Evolutionary conservation across 352 stramenopile genomes (phyloP).

Genomic region (Pythium aquatile): DNA sequence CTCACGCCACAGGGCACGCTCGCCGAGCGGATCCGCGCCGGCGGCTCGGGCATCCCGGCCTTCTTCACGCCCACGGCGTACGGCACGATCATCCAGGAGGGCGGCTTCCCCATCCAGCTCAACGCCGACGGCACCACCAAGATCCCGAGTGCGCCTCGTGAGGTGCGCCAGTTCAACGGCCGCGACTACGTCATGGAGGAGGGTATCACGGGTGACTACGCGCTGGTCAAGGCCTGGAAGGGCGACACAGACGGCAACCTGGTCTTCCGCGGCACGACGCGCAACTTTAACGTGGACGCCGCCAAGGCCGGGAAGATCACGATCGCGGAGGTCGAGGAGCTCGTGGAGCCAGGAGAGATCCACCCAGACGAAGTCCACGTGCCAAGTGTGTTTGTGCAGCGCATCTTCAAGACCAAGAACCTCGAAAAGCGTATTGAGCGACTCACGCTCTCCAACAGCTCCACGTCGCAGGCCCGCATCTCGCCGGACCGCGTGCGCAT

Average conservation of each 20-base stretch:
- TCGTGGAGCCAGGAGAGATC: slow-evolving; percentile 93
- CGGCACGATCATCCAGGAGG: slow-evolving; percentile 90
- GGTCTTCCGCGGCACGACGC: slow-evolving; percentile 93
- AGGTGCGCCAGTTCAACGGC: slow-evolving; percentile 75
- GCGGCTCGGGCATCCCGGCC: slow-evolving; percentile 93
- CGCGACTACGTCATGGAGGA: slow-evolving; percentile 97
- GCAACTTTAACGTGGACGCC: slow-evolving; percentile 96
- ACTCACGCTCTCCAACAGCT: slow-evolving; percentile 81
- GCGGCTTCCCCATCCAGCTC: slow-evolving; percentile 76
- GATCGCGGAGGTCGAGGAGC: slow-evolving; percentile 94
- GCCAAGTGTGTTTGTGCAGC: slow-evolving; percentile 95
- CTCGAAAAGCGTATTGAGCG: slow-evolving; percentile 95
- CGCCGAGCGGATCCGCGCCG: slow-evolving; percentile 90
- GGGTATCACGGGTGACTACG: slow-evolving; percentile 91
- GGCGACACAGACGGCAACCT: slow-evolving; percentile 96
- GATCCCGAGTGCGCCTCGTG: slow-evolving; percentile 67
- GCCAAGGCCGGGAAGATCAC: slow-evolving; percentile 93
- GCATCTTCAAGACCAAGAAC: slow-evolving; percentile 89
- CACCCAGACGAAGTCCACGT: slow-evolving; percentile 94
- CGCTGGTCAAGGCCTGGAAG: slow-evolving; percentile 96
- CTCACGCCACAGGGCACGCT: slow-evolving; percentile 96
- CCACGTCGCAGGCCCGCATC: slow-evolving; percentile 59
- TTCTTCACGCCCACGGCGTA: slow-evolving; percentile 96
- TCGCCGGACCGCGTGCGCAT: slow-evolving; percentile 88
- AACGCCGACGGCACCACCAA: slow-evolving; percentile 64